These are phyloP conservation scores for Monosporozyma aquatica DNA, from an alignment of 805 yeast genomes.

Conservation along the genomic window DNA sequence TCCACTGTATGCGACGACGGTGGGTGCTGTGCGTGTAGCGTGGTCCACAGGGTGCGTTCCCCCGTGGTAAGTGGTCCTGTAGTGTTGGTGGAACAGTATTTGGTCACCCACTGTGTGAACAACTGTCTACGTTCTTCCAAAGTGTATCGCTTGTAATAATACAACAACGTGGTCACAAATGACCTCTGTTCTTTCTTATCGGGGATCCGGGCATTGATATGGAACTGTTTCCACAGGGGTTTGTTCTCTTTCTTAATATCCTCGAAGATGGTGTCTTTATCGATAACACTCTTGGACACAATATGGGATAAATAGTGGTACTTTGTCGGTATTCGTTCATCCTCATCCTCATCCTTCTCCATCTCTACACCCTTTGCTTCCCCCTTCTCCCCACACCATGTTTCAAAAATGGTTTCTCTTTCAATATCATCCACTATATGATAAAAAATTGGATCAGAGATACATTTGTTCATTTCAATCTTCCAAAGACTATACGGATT, in stretches of 20 bases:
- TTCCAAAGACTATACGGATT: conserved; percentile 45
- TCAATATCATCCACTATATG: conserved; percentile 27
- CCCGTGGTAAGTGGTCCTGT: too few relatives aligned
- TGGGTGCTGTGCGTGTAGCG: too few relatives aligned
- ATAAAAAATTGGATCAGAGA: conserved; percentile 36
- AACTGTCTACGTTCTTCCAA: conserved; percentile 11
- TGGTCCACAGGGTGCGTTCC: too few relatives aligned
- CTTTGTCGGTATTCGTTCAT: conserved; percentile 22
- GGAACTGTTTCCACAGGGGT: conserved; percentile 17
- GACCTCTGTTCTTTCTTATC: conserved; percentile 18
- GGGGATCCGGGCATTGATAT: conserved; percentile 16
- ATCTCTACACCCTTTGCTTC: conserved; percentile 9
- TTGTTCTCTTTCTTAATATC: conserved; percentile 22
- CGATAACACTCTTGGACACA: conserved; percentile 18
- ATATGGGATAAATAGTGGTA: conserved; percentile 29
- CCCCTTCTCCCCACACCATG: conserved; percentile 33
- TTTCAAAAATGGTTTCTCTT: conserved; percentile 36
- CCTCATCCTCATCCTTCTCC: conserved; percentile 10
- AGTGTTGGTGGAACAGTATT: background rate
- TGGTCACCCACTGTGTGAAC: conserved; percentile 8
- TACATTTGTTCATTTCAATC: conserved; percentile 33
- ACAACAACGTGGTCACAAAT: conserved; percentile 21
- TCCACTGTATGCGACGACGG: background rate
- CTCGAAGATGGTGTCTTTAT: conserved; percentile 17
- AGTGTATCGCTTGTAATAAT: conserved; percentile 22